These are phyloP conservation scores for Leccinum olivaceopallidum DNA, from an alignment of 768 basidiomycete genomes.

Conservation along the genomic window DNA sequence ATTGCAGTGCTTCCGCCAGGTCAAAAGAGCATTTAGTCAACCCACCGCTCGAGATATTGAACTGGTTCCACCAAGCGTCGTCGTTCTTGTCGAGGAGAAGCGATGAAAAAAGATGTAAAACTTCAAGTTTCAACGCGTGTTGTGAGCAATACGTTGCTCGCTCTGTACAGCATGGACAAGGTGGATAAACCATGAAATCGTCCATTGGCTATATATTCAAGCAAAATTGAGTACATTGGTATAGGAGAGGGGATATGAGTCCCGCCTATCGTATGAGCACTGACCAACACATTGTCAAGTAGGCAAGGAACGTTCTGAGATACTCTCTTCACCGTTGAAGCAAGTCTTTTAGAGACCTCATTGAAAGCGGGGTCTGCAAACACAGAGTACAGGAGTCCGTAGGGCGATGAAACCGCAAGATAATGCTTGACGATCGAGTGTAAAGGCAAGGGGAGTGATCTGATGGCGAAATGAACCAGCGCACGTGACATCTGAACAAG, in stretches of 20 bases:
- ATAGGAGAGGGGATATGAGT: slow-evolving; percentile 11
- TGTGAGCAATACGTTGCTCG: slow-evolving; percentile 23
- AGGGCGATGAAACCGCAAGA: slow-evolving; percentile 15
- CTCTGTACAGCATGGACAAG: slow-evolving; percentile 31
- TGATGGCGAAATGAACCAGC: slow-evolving; percentile 29
- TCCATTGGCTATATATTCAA: slow-evolving; percentile 48
- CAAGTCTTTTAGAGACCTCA: slow-evolving; percentile 13
- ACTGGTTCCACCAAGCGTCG: slow-evolving; percentile 2
- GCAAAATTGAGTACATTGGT: slow-evolving; percentile 23
- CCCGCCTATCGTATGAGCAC: slow-evolving; percentile 23
- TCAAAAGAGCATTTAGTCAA: slow-evolving; percentile 11
- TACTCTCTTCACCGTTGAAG: slow-evolving; percentile 13
- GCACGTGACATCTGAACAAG: slow-evolving; percentile 24
- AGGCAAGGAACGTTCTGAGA: slow-evolving; percentile 6
- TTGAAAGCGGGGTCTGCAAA: slow-evolving; percentile 20
- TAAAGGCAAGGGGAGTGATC: slow-evolving; percentile 15
- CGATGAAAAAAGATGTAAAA: slow-evolving; percentile 42
- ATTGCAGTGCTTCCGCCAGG: slow-evolving; percentile 23
- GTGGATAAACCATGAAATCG: slow-evolving; percentile 45
- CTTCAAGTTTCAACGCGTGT: slow-evolving; percentile 42
- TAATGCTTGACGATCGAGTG: slow-evolving; percentile 26
- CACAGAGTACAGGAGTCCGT: slow-evolving; percentile 17
- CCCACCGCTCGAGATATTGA: background rate
- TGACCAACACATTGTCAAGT: slow-evolving; percentile 29
- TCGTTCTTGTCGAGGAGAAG: slow-evolving; percentile 39